A percentile compares a stretch with the other conserved stretches of the same genome.
Evolutionary conservation across 177 flowering plant species (phyloP).

Genomic region (Tripterygium wilfordii): DNA sequence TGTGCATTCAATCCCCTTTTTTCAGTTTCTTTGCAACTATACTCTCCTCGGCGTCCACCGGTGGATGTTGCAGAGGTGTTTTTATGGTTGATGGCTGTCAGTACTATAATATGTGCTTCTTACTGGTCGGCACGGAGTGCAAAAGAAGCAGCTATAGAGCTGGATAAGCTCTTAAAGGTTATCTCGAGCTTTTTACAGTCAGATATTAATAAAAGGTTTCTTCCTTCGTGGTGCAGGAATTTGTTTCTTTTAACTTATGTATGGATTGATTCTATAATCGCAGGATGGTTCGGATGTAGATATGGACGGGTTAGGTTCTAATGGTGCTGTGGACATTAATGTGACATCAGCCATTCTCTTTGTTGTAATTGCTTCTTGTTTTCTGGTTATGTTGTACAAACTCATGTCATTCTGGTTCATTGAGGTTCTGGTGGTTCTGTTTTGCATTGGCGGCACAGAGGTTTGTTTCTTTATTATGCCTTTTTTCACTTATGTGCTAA

Average conservation of each 20-base stretch:
- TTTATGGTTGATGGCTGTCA: slow-evolving; percentile 95
- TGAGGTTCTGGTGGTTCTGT: slow-evolving; percentile 83
- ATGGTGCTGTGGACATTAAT: slow-evolving; percentile 66
- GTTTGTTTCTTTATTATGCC: slow-evolving; percentile 26
- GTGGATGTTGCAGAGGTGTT: slow-evolving; percentile 92
- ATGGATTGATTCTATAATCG: slow-evolving; percentile 2
- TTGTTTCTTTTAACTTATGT: background rate
- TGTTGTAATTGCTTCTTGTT: slow-evolving; percentile 84
- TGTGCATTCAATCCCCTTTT: background rate
- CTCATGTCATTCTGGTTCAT: slow-evolving; percentile 88
- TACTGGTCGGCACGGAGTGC: slow-evolving; percentile 98
- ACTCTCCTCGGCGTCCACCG: slow-evolving; percentile 77
- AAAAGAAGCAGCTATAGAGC: slow-evolving; percentile 75
- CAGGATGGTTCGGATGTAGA: slow-evolving; percentile 75
- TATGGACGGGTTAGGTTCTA: slow-evolving; percentile 25
- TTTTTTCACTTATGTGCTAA: background rate
- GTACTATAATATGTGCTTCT: slow-evolving; percentile 81
- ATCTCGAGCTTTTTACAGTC: background rate
- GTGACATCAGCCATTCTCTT: slow-evolving; percentile 66
- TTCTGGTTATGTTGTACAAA: slow-evolving; percentile 80
- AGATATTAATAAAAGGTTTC: no score
- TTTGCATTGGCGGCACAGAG: slow-evolving; percentile 94
- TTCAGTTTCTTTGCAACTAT: slow-evolving; percentile 78
- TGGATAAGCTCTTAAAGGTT: slow-evolving; percentile 78
- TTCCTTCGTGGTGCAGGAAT: no score